A percentile compares a stretch with the other conserved stretches of the same genome.
Conservation (phyloP, 495 filamentous ascomycete genomes). For the Hypoxylon fuscum region DNA sequence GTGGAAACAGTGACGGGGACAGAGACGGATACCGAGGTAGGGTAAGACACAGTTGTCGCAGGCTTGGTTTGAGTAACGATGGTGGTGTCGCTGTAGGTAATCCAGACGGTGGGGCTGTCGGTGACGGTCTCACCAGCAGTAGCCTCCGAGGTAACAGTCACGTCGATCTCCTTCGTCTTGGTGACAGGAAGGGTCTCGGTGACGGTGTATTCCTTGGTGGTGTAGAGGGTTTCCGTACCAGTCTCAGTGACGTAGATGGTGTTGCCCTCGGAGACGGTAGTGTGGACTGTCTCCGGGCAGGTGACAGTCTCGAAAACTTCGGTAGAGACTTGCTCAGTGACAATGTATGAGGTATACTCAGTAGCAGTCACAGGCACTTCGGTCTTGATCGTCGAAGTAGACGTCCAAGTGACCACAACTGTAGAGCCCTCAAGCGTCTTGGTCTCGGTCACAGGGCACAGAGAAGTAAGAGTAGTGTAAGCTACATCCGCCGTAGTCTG, state of each 20-base stretch:
- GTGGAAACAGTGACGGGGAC: slow-evolving; percentile 2
- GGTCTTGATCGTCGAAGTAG: slow-evolving; percentile 48
- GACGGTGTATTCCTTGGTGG: slow-evolving; percentile 46
- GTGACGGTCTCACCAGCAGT: slow-evolving; percentile 44
- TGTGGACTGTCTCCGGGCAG: slow-evolving; percentile 53
- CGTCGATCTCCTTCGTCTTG: slow-evolving; percentile 46
- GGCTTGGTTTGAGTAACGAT: slow-evolving; percentile 33
- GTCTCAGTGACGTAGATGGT: slow-evolving; percentile 55
- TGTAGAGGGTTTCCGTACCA: slow-evolving; percentile 51
- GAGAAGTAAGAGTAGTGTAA: slow-evolving; percentile 52
- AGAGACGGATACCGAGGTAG: slow-evolving; percentile 37
- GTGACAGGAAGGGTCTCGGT: slow-evolving; percentile 49
- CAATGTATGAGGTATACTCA: slow-evolving; percentile 43
- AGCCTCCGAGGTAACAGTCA: slow-evolving; percentile 46
- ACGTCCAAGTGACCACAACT: slow-evolving; percentile 54
- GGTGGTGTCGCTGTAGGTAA: slow-evolving; percentile 44
- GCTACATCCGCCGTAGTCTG: slow-evolving; percentile 37
- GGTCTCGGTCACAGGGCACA: slow-evolving; percentile 56
- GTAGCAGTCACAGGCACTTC: slow-evolving; percentile 34
- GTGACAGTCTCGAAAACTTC: slow-evolving; percentile 52
- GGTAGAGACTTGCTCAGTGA: slow-evolving; percentile 52
- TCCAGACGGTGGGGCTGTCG: slow-evolving; percentile 37
- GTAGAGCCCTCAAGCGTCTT: slow-evolving; percentile 52
- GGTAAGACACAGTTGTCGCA: slow-evolving; percentile 39
- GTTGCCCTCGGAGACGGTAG: slow-evolving; percentile 51